These are phyloP conservation scores for Colletotrichum shisoi DNA, from an alignment of 2,329 filamentous ascomycete species.

Conservation along the genomic window DNA sequence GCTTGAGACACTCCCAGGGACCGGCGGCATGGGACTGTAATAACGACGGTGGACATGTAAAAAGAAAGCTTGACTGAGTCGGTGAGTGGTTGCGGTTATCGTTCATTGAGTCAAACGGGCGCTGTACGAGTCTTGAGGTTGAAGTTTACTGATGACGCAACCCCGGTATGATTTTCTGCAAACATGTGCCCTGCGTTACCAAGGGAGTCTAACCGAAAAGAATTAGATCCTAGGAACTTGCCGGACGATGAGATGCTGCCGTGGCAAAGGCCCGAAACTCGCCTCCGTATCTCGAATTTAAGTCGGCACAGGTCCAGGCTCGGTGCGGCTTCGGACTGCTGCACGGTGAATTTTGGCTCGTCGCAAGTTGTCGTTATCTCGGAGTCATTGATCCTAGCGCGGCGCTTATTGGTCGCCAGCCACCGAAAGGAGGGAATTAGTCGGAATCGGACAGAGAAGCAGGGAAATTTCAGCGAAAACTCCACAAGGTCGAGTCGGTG, in stretches of 20 bases:
- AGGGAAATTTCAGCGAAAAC: conserved; percentile 38
- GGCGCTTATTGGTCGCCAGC: conserved; percentile 28
- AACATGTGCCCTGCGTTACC: conserved; percentile 9
- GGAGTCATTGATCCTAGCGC: conserved; percentile 17
- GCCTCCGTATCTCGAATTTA: conserved; percentile 11
- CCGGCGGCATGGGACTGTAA: not conserved
- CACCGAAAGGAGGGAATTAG: conserved; percentile 16
- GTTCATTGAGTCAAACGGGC: not conserved
- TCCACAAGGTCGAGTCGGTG: conserved; percentile 28
- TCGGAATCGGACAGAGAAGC: conserved; percentile 27
- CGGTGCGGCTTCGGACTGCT: conserved; percentile 32
- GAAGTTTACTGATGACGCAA: conserved; percentile 18
- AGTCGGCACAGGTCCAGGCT: conserved; percentile 25
- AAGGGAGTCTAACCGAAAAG: conserved; percentile 1
- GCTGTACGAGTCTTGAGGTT: not conserved
- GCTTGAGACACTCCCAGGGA: not conserved
- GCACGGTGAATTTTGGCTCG: conserved; percentile 28
- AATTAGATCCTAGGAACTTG: not conserved
- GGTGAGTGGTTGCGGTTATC: conserved; percentile 3
- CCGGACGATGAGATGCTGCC: conserved; percentile 1
- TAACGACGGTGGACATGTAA: conserved; percentile 1
- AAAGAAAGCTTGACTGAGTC: conserved; percentile 14
- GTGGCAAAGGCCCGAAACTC: conserved; percentile 19
- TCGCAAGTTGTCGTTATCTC: conserved; percentile 32
- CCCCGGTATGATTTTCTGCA: not conserved